These are phyloP conservation scores for Russula abietina DNA, from an alignment of 768 basidiomycete genomes.

Conservation along the genomic window DNA sequence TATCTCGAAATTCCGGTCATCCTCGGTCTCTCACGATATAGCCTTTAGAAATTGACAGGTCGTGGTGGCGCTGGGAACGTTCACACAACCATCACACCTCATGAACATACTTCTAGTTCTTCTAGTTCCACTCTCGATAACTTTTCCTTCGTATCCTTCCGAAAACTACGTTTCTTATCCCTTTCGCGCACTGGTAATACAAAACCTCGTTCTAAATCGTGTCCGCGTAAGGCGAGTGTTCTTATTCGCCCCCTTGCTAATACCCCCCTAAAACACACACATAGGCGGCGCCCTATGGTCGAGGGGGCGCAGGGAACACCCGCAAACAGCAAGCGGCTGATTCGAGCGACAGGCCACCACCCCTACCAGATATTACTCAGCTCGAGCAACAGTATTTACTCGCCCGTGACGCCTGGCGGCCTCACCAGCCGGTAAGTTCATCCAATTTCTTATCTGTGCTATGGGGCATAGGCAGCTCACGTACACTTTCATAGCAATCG, in stretches of 20 bases:
- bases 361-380: not conserved
- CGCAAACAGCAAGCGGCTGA: not conserved
- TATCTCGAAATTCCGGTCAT: not conserved
- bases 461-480: not conserved
- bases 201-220: not conserved
- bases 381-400: not conserved
- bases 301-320: slow-evolving; percentile 19
- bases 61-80: slow-evolving; percentile 19
- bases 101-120: not conserved
- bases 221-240: not conserved
- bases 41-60: slow-evolving; percentile 10
- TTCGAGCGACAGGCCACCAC: too few species aligned
- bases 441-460: not conserved
- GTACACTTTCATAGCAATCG: slow-evolving; percentile 5
- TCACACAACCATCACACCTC: not conserved
- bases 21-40: not conserved
- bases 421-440: not conserved
- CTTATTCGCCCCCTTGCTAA: not conserved
- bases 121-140: not conserved
- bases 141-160: not conserved
- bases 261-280: not conserved
- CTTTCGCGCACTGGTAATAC: not conserved
- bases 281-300: slow-evolving; percentile 9
- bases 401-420: not conserved
- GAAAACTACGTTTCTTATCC: too few species aligned